A percentile compares a stretch with the other conserved stretches of the same genome.
Conservation (phyloP, 768 basidiomycete species). For the Jaapia argillacea region DNA sequence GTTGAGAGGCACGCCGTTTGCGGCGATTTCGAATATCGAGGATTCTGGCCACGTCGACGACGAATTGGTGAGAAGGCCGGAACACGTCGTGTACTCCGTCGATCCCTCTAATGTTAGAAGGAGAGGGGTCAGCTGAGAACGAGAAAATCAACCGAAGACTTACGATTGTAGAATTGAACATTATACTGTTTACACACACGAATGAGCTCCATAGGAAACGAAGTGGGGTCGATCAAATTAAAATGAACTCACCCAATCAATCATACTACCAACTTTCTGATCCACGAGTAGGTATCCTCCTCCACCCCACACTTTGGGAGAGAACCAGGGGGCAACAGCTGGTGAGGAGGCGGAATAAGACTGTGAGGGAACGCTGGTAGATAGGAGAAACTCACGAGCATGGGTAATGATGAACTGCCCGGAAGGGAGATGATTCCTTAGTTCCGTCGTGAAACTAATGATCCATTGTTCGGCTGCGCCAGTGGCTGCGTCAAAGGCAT, state of each 20-base stretch:
- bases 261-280: constrained; percentile 38
- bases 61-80: constrained; percentile 27
- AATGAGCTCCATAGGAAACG: constrained; percentile 1
- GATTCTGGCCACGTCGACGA: constrained; percentile 31
- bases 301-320: constrained; percentile 11
- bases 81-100: constrained; percentile 28
- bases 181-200: not conserved
- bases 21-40: constrained; percentile 40
- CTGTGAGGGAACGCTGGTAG: not conserved
- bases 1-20: constrained; percentile 42
- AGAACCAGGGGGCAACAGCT: constrained; percentile 42
- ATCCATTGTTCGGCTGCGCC: constrained; percentile 35
- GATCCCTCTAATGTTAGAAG: constrained; percentile 29
- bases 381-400: constrained; percentile 31
- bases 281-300: constrained; percentile 52
- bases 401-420: constrained; percentile 44
- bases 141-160: constrained; percentile 4
- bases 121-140: not conserved
- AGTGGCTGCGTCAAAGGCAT: constrained; percentile 14
- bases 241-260: constrained; percentile 55
- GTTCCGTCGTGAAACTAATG: constrained; percentile 39
- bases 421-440: constrained; percentile 35
- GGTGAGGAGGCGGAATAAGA: not conserved
- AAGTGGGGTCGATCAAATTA: no score
- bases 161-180: constrained; percentile 32